Evolutionary conservation across 306 rosid species (phyloP), one percentile per base, ranked within the genome.

Genomic region (Vigna nakashimae): DNA sequence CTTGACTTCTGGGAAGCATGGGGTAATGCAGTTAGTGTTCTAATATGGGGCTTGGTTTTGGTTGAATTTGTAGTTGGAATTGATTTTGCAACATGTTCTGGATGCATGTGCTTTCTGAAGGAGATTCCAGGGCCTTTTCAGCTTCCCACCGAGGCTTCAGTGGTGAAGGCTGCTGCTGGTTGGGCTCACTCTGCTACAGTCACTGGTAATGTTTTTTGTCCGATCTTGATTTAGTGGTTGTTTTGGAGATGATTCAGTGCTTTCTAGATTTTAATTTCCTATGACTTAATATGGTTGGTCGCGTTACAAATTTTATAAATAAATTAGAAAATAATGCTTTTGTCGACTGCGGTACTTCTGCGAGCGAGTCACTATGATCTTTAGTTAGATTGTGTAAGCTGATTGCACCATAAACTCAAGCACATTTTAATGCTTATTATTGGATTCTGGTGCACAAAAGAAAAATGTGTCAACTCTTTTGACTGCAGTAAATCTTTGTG

Each of bases 131-230:
- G 90, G 87, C 63, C 84, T 70, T 86, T 84, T 79, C 86, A 87
- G 73, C 89, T 94, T 15, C 96, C 97, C 40, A 79, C 87, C 60
- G 88, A 89, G 78, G 88, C 86, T 78, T 65, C 93, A 46, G 89
- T 90, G 49, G 84, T 88, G 50, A 85, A 86, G 64, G 98, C 96
- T 59, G 90, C 90, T 82, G 91, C 94, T 66, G 98, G 96, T 74
- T 94, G 98, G 98, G 98, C 97, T 53, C 96, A 94, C 70, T 94
- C 96, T 58, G 96, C 86, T 49, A 66, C 90, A 0, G 94, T 88
- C 50, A 88, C 87, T 64, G 98, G 98, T 94, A 77, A 57, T 65
- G 36, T 65, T 78, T 66, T 52, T 71, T 17, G 10, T 51, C 11
- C 2, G 0, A 32, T 65, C 8, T 49, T 24, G 10, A 2, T 51